These are phyloP conservation scores for Linnemannia exigua DNA, from an alignment of 192 early-diverging fungal species.

Conservation along the genomic window DNA sequence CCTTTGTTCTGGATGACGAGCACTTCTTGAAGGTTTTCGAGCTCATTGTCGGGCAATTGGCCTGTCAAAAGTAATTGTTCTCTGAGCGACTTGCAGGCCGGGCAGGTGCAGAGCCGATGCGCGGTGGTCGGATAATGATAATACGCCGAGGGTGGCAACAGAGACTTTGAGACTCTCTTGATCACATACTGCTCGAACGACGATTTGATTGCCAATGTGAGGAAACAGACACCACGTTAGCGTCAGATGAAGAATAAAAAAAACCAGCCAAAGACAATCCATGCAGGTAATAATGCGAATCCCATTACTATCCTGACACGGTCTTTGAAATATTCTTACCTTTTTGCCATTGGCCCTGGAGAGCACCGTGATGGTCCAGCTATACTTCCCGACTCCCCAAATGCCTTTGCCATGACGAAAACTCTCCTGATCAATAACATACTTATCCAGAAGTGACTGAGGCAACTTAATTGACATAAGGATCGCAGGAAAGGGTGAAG, in stretches of 20 bases:
- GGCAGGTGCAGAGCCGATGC: constrained; percentile 50
- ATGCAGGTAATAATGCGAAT: not conserved
- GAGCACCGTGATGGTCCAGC: constrained; percentile 48
- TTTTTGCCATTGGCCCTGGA: constrained; percentile 49
- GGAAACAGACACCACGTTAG: not conserved
- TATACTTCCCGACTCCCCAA: constrained; percentile 53
- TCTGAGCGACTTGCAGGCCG: constrained; percentile 49
- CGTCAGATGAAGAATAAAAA: not conserved
- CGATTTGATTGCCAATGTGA: not conserved
- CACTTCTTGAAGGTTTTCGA: constrained; percentile 47
- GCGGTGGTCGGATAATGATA: constrained; percentile 57
- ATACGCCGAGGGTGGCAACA: constrained; percentile 52
- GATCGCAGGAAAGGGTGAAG: constrained; percentile 38
- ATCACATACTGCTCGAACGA: constrained; percentile 41
- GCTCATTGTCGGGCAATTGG: constrained; percentile 28
- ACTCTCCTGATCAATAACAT: constrained; percentile 46
- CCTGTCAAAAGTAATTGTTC: constrained; percentile 43
- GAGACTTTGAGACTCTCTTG: constrained; percentile 49
- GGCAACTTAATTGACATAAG: constrained; percentile 40
- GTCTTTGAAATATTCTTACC: constrained; percentile 20
- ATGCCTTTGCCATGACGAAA: constrained; percentile 55
- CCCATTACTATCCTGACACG: constrained; percentile 4
- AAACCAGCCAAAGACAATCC: not conserved
- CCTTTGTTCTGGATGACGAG: constrained; percentile 53
- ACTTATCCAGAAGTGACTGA: constrained; percentile 50